These are phyloP conservation scores for Penicillium sp. DNA, from an alignment of 2,329 filamentous ascomycete species.

Conservation along the genomic window DNA sequence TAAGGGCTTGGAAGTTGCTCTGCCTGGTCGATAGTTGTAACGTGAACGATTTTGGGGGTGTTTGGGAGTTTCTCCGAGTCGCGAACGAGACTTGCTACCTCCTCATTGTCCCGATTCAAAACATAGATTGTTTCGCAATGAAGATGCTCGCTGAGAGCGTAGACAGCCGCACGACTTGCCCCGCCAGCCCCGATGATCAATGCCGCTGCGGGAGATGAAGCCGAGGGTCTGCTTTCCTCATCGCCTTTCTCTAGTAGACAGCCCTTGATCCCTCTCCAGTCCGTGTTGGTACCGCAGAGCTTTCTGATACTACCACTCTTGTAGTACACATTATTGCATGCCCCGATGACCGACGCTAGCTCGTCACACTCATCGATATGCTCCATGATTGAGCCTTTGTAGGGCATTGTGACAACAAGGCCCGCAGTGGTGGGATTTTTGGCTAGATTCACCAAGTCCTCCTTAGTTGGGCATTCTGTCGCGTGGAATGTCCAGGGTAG, in stretches of 20 bases:
- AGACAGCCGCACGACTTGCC: slow-evolving; percentile 22
- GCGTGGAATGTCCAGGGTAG: slow-evolving; percentile 21
- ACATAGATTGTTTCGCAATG: slow-evolving; percentile 18
- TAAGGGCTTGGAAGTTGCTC: slow-evolving; percentile 23
- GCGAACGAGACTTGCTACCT: slow-evolving; percentile 15
- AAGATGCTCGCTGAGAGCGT: slow-evolving; percentile 16
- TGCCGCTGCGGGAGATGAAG: slow-evolving; percentile 9
- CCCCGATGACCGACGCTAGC: slow-evolving; percentile 13
- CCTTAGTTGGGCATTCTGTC: slow-evolving; percentile 16
- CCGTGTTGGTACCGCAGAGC: slow-evolving; percentile 21
- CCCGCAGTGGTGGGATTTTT: slow-evolving; percentile 14
- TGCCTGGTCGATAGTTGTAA: slow-evolving; percentile 14
- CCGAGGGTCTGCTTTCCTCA: slow-evolving; percentile 10
- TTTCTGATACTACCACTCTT: slow-evolving; percentile 3
- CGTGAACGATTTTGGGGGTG: slow-evolving; percentile 14
- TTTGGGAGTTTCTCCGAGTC: slow-evolving; percentile 13
- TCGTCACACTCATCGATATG: slow-evolving; percentile 18
- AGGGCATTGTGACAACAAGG: slow-evolving; percentile 23
- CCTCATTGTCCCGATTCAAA: slow-evolving; percentile 37
- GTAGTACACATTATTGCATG: slow-evolving; percentile 23
- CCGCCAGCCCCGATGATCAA: slow-evolving; percentile 22
- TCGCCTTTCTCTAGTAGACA: slow-evolving; percentile 20
- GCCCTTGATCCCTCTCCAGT: slow-evolving; percentile 21
- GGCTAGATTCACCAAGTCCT: slow-evolving; percentile 14
- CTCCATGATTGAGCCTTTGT: slow-evolving; percentile 19